These are phyloP conservation scores for Podila clonocystis DNA, from an alignment of 192 early-diverging fungal species.

Conservation along the genomic window DNA sequence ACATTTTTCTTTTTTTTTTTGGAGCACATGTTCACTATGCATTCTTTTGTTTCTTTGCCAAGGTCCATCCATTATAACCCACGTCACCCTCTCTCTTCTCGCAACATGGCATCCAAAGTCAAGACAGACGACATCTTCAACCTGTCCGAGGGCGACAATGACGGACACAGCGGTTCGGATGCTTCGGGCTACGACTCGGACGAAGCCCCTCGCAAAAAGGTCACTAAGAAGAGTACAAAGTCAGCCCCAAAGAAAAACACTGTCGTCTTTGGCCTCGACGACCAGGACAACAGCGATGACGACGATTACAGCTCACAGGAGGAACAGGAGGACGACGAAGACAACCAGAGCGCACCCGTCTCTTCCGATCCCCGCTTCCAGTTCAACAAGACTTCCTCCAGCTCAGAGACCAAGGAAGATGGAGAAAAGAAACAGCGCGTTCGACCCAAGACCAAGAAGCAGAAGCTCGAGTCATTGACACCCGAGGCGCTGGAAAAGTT, in stretches of 20 bases:
- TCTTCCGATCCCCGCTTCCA: slow-evolving; percentile 5
- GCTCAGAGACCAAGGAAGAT: neutral
- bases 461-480: slow-evolving; percentile 70
- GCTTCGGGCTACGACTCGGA: slow-evolving; percentile 37
- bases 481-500: slow-evolving; percentile 68
- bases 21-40: too few relatives aligned
- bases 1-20: neutral
- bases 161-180: slow-evolving; percentile 25
- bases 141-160: slow-evolving; percentile 27
- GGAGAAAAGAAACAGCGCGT: slow-evolving; percentile 9
- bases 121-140: slow-evolving; percentile 42
- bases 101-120: slow-evolving; percentile 20
- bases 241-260: slow-evolving; percentile 6
- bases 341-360: slow-evolving; percentile 9
- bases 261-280: slow-evolving; percentile 37
- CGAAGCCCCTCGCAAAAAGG: slow-evolving; percentile 7
- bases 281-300: slow-evolving; percentile 11
- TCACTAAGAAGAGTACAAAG: slow-evolving; percentile 18
- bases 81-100: neutral
- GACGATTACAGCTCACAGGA: slow-evolving; percentile 31
- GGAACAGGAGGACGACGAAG: slow-evolving; percentile 18
- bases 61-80: too few relatives aligned
- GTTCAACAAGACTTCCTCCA: neutral
- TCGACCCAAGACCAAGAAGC: slow-evolving; percentile 48
- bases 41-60: slow-evolving; percentile 15